Evolutionary conservation across 1,139 yeast genomes (phyloP), one percentile per base, ranked within the genome.

Genomic region (Zygosaccharomyces sapae): DNA sequence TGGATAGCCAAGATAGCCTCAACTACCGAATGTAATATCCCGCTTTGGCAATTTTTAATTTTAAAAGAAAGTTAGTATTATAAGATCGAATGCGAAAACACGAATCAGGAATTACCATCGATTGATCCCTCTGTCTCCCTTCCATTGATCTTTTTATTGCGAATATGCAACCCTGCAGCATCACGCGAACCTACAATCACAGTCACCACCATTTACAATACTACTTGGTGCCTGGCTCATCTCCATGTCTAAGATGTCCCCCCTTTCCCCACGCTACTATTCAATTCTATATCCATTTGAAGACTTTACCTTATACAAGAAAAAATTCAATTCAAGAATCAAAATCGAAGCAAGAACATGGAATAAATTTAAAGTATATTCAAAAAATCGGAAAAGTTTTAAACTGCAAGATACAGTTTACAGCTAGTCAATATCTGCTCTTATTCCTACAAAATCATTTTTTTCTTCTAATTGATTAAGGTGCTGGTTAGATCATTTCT

Each of bases 1-100:
- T 27, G 12, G 10, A 27, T 27, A 27, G 8, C 10, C 30, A 27
- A 27, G n/a, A 27, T 12, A 35, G 29, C 38, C 38, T 10, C 38
- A 35, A 35, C 8, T 20, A 20, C 13, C 22, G 12, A 35, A 9
- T 8, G 8, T 16, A 35, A 35, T 20, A 18, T 8, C 38, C 38
- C 13, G 16, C 38, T 35, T 35, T 5, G 38, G 38, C 38, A 35
- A 35, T 35, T 19, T 35, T 20, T 35, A 20, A 19, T 35, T 10
- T 13, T 10, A 35, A 37, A 22, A 18, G 10, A 18, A 22, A n/a
- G 12, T 13, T 9, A 10, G 18, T 10, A 10, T 35, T 27, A 27
- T 4, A 27, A 8, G 38, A 20, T 35, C 9, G 2, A 35, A 16
- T 20, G 38, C 38, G 38, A 35, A 35, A 35, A 35, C 38, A 35